Conservation (phyloP, 441 rosid species). For the Eruca vesicaria region DNA sequence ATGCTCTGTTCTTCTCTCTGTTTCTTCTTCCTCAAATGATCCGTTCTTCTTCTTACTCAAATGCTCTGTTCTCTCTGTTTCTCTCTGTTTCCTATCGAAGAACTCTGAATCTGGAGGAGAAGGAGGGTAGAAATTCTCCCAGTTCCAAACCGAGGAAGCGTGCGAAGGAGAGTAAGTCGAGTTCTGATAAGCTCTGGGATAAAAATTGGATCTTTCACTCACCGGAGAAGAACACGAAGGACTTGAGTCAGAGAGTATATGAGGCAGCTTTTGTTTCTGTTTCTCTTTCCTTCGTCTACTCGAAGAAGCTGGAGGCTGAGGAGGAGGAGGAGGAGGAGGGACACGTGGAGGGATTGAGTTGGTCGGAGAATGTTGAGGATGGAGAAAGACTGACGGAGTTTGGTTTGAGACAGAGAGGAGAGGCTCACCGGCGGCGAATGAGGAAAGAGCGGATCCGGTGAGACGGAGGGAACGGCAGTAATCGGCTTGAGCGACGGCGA, state of each 20-base stretch:
- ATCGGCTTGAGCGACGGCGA: constrained; percentile 85
- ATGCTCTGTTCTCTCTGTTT: constrained; percentile 36
- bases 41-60: too few species aligned
- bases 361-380: constrained; percentile 7
- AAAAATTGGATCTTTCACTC: constrained; percentile 46
- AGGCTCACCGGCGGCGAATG: constrained; percentile 67
- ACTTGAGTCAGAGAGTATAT: constrained; percentile 63
- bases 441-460: constrained; percentile 76
- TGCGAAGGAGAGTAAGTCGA: constrained; percentile 78
- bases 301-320: background rate
- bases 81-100: constrained; percentile 52
- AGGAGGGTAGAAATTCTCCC: constrained; percentile 95
- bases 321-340: constrained; percentile 40
- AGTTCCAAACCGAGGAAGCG: constrained; percentile 89
- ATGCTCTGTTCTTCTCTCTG: constrained; percentile 68
- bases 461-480: constrained; percentile 77
- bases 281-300: constrained; percentile 46
- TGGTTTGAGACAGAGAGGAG: constrained; percentile 74
- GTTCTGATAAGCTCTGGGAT: constrained; percentile 48
- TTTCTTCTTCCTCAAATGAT: too few species aligned
- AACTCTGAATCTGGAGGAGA: constrained; percentile 93
- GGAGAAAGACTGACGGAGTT: constrained; percentile 74
- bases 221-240: constrained; percentile 55
- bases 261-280: constrained; percentile 56
- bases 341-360: constrained; percentile 21